Percentiles rank a stretch among this genome's conserved stretches.
phyloP scores from a whole-genome alignment of 257 asterid genomes.

The Nicotiana undulata region DNA sequence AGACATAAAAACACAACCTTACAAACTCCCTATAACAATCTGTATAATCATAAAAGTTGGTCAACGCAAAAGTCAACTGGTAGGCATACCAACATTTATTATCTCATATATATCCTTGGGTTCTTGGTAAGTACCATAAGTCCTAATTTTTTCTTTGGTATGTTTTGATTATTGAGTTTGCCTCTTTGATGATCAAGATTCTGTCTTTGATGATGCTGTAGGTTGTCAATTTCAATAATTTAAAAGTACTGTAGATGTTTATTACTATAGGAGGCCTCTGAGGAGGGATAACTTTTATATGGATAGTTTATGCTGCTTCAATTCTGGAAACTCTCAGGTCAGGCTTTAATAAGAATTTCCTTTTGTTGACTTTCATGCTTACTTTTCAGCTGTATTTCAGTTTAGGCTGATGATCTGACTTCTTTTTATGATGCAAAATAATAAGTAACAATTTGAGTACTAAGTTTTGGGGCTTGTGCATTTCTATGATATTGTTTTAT shows the following conservation, averaged over 20 bases:
- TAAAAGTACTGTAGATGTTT: constrained; percentile 47
- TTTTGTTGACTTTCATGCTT: neutral
- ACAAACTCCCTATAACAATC: neutral
- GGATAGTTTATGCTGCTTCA: constrained; percentile 74
- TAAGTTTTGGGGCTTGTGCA: neutral
- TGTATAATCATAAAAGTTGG: neutral
- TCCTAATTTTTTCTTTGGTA: constrained; percentile 19
- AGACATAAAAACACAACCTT: neutral
- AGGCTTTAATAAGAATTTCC: constrained; percentile 9
- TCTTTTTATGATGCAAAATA: neutral
- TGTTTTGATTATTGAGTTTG: neutral
- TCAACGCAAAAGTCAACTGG: constrained; percentile 18
- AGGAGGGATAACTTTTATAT: constrained; percentile 29
- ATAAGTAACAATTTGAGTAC: neutral
- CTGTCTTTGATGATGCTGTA: constrained; percentile 15
- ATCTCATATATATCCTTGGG: constrained; percentile 15
- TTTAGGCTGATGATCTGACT: neutral
- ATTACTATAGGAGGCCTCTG: constrained; percentile 32
- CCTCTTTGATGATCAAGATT: constrained; percentile 21
- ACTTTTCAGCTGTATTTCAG: neutral
- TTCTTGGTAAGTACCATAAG: constrained; percentile 48
- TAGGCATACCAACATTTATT: constrained; percentile 4
- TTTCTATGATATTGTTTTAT: too few relatives aligned
- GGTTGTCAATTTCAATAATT: constrained; percentile 32
- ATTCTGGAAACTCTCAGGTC: constrained; percentile 39